phyloP scores from a whole-genome alignment of 805 yeast species.

The Aciculoconidium aculeatum region DNA sequence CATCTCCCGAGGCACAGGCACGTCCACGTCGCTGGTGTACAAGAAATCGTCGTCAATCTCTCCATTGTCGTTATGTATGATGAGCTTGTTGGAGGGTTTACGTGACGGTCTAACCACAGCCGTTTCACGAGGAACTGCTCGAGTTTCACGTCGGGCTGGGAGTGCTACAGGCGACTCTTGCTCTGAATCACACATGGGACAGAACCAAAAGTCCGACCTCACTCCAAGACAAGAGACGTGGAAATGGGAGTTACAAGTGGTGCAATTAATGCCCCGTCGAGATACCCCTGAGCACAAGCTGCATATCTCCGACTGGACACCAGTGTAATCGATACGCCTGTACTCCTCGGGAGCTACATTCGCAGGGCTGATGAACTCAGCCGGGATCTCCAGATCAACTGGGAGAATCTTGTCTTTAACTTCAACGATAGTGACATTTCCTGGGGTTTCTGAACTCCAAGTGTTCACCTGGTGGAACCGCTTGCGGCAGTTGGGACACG shows the following conservation, averaged over 20 bases:
- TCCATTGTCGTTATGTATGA: constrained; percentile 24
- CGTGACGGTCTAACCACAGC: not conserved
- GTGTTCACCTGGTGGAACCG: constrained; percentile 35
- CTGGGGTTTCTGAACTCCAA: constrained; percentile 13
- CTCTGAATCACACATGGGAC: constrained; percentile 46
- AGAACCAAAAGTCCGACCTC: constrained; percentile 30
- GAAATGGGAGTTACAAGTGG: constrained; percentile 33
- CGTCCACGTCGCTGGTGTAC: constrained; percentile 12
- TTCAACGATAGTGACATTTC: constrained; percentile 7
- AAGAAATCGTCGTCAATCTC: constrained; percentile 28
- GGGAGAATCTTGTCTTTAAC: constrained; percentile 28
- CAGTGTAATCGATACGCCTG: no score
- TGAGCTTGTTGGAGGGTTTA: constrained; percentile 1
- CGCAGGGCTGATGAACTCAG: constrained; percentile 6
- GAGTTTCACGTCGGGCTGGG: constrained; percentile 1
- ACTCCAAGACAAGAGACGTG: constrained; percentile 38
- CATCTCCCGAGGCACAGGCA: constrained; percentile 16
- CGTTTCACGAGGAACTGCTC: not conserved
- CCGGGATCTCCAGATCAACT: constrained; percentile 5
- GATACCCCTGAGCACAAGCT: no score
- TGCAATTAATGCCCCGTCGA: constrained; percentile 23
- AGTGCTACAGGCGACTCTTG: constrained; percentile 21
- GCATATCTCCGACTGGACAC: no score
- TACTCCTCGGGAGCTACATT: constrained; percentile 2
- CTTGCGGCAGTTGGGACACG: constrained; percentile 58